Conservation (phyloP, 2,329 filamentous ascomycete species). For the Scolecobasidium constrictum region DNA sequence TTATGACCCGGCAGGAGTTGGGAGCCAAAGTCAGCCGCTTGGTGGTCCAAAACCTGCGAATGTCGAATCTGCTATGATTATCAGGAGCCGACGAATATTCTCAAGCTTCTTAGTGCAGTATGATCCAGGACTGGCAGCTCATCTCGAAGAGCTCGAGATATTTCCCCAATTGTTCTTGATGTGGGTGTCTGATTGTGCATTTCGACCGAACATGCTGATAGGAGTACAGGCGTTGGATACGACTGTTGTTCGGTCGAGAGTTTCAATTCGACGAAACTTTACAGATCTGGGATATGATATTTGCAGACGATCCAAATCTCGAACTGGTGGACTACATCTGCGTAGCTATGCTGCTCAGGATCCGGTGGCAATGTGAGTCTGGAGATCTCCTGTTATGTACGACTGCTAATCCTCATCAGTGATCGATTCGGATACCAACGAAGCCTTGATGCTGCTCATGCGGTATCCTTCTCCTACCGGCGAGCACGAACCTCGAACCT, state of each 20-base stretch:
- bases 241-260: constrained; percentile 84
- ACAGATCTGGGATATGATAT: constrained; percentile 80
- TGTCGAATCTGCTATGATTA: constrained; percentile 62
- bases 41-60: constrained; percentile 11
- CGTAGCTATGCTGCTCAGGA: constrained; percentile 82
- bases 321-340: constrained; percentile 85
- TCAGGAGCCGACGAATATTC: constrained; percentile 78
- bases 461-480: constrained; percentile 63
- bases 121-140: constrained; percentile 72
- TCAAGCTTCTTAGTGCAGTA: constrained; percentile 65
- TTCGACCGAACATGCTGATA: not conserved
- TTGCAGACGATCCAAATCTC: constrained; percentile 71
- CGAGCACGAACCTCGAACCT: constrained; percentile 59
- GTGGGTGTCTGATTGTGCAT: constrained; percentile 32
- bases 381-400: not conserved
- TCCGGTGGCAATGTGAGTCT: constrained; percentile 73
- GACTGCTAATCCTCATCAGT: constrained; percentile 38
- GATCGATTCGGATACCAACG: constrained; percentile 70
- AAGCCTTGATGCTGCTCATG: constrained; percentile 68
- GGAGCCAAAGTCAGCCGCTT: constrained; percentile 10
- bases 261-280: constrained; percentile 82
- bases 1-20: constrained; percentile 56
- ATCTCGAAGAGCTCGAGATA: constrained; percentile 75
- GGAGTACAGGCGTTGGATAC: constrained; percentile 70
- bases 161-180: constrained; percentile 96